A percentile compares a stretch with the other conserved stretches of the same genome.
Evolutionary conservation across 2,329 filamentous ascomycete species (phyloP).

Genomic region (Aspergillus carbonarius): DNA sequence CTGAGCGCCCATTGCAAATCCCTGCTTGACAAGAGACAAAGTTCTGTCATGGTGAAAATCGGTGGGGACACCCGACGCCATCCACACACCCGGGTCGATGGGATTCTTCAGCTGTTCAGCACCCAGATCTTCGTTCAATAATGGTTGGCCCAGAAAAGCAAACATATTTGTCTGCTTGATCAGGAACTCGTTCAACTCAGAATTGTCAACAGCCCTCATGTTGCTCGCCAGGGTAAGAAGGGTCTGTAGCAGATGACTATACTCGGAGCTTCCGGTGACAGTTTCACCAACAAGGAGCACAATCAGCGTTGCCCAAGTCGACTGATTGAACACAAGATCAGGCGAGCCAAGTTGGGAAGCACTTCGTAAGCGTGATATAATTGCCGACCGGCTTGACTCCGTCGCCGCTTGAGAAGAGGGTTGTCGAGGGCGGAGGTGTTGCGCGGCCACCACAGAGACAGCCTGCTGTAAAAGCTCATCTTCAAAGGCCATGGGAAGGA

Average conservation of each 20-base stretch:
- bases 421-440: slow-evolving; percentile 20
- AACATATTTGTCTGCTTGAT: slow-evolving; percentile 22
- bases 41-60: not conserved
- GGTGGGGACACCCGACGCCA: not conserved
- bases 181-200: slow-evolving; percentile 12
- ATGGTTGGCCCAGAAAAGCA: not conserved
- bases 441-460: slow-evolving; percentile 23
- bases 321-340: slow-evolving; percentile 16
- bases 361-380: slow-evolving; percentile 18
- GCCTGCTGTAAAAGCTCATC: slow-evolving; percentile 25
- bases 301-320: slow-evolving; percentile 22
- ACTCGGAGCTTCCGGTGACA: slow-evolving; percentile 24
- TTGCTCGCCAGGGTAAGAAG: slow-evolving; percentile 16
- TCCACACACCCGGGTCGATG: not conserved
- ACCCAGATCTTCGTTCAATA: not conserved
- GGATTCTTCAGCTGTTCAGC: not conserved
- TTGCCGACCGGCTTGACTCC: slow-evolving; percentile 14
- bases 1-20: slow-evolving; percentile 23
- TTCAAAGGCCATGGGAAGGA: slow-evolving; percentile 28
- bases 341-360: slow-evolving; percentile 14
- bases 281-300: slow-evolving; percentile 26
- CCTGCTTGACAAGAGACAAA: slow-evolving; percentile 5
- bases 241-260: slow-evolving; percentile 16
- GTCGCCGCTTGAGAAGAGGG: slow-evolving; percentile 12
- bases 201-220: not conserved